Base-by-base conservation (phyloP, 1,284 basidiomycete genomes). In the Pseudozyma tsukubaensis region DNA sequence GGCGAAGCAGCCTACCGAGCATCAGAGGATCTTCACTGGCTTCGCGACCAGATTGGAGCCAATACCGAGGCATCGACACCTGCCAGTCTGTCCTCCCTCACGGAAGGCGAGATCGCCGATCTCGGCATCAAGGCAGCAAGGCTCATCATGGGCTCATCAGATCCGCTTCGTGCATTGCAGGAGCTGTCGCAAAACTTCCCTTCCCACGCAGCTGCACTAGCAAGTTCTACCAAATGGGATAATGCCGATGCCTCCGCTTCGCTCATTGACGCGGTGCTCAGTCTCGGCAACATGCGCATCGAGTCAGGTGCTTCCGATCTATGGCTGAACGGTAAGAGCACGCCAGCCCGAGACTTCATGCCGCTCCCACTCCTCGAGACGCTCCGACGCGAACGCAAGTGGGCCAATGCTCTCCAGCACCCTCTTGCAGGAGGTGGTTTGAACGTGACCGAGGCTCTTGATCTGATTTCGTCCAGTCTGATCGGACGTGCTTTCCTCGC, bases 341-440 rank as follows among this genome's bases (percentile, higher is more conserved):
- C 80, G 1, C 24, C 43, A 2, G 47, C 67, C 12, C 53, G 59
- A 16, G 76, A 79, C 42, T 60, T 80, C 12, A 53, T 59, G 32
- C 79, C 78, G 3, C 57, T 78, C 3, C 39, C 54, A 34, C 51
- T 80, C 8, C 43, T 77, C 10, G 54, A 75, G 36, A 66, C 53
- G 5, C 40, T 98, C 68, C 89, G 91, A 45, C 89, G 89, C 65
- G 94, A 98, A 84, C 88, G 92, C 8, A 83, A 85, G 5, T 86
- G 90, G n/a, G 88, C 94, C 55, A 79, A 85, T 12, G 54, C 67
- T 11, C 59, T 80, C 9, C 57, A 62, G 51, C 63, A 63, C 40
- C 39, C 21, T 4, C 52, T 73, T 94, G 72, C 89, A 90, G 51
- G 94, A 96, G 85, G 91, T 13, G 83, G 85, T 4, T 86, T 91